Percentiles rank a stretch among this genome's conserved stretches.
Evolutionary conservation across 1,284 basidiomycete genomes (phyloP).

Genomic region (Thelephora terrestris): DNA sequence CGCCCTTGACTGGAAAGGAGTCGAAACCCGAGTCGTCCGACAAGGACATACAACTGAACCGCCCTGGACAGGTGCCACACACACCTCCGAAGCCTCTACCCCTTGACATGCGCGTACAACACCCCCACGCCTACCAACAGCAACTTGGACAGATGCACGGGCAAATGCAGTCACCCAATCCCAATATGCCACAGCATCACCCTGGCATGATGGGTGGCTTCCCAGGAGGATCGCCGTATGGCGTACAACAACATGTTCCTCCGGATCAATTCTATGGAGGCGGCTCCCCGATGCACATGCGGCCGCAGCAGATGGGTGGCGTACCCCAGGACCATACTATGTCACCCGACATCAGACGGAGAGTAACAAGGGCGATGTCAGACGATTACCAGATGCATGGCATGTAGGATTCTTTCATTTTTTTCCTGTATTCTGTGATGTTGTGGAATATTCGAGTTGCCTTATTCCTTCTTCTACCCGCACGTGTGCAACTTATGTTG

Average conservation of each 20-base stretch:
- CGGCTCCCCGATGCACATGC: slow-evolving; percentile 13
- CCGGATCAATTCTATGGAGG: slow-evolving; percentile 25
- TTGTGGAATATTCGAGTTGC: no score
- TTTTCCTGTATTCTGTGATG: no score
- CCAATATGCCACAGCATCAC: slow-evolving; percentile 2
- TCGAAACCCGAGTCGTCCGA: slow-evolving; percentile 13
- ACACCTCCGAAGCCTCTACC: slow-evolving; percentile 21
- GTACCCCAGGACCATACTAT: slow-evolving; percentile 23
- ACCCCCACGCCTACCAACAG: slow-evolving; percentile 11
- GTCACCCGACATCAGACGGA: slow-evolving; percentile 28
- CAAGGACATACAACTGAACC: slow-evolving; percentile 15
- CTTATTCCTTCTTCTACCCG: no score
- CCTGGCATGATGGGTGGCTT: slow-evolving; percentile 8
- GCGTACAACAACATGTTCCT: slow-evolving; percentile 14
- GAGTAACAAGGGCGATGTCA: slow-evolving; percentile 8
- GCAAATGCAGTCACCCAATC: slow-evolving; percentile 15
- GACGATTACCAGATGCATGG: neutral
- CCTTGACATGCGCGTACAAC: neutral
- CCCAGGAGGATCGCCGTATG: slow-evolving; percentile 16
- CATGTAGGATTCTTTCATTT: neutral
- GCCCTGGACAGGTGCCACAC: slow-evolving; percentile 23
- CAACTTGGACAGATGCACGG: slow-evolving; percentile 18
- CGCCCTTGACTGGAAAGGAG: slow-evolving; percentile 32
- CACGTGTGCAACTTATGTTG: no score
- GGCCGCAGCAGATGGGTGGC: slow-evolving; percentile 3